Evolutionary conservation across 352 stramenopile species (phyloP).

Genomic region (Thraustotheca clavata): DNA sequence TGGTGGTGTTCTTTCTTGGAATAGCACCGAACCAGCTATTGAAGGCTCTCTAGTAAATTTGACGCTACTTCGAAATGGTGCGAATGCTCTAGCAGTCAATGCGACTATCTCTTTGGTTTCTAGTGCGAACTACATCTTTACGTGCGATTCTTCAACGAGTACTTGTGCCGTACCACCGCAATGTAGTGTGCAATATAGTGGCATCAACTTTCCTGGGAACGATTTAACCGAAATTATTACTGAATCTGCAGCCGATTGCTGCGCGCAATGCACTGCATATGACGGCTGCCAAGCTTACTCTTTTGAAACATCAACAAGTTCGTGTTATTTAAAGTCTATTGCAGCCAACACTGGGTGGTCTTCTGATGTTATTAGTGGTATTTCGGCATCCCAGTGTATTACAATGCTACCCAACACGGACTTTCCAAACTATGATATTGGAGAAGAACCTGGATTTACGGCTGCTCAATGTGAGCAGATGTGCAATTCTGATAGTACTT

Average conservation of each 20-base stretch:
- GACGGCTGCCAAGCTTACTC: background rate
- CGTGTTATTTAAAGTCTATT: background rate
- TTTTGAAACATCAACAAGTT: background rate
- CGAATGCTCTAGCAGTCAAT: background rate
- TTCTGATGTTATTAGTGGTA: background rate
- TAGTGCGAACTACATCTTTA: background rate
- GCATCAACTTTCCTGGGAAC: slow-evolving; percentile 1
- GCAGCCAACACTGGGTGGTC: background rate
- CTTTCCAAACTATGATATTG: background rate
- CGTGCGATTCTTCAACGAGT: background rate
- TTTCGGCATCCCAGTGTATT: background rate
- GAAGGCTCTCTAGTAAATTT: background rate
- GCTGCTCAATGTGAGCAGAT: background rate
- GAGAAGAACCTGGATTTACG: background rate
- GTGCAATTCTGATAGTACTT: background rate
- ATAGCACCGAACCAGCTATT: background rate
- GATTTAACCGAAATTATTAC: background rate
- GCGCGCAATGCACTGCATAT: background rate
- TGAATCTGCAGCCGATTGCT: background rate
- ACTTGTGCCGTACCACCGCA: background rate
- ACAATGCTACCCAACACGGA: background rate
- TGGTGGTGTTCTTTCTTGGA: background rate
- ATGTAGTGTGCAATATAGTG: background rate
- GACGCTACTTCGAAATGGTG: background rate
- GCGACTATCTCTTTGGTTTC: background rate